Conservation (phyloP, 148 eudicot genomes). For the Chenopodium formosanum region DNA sequence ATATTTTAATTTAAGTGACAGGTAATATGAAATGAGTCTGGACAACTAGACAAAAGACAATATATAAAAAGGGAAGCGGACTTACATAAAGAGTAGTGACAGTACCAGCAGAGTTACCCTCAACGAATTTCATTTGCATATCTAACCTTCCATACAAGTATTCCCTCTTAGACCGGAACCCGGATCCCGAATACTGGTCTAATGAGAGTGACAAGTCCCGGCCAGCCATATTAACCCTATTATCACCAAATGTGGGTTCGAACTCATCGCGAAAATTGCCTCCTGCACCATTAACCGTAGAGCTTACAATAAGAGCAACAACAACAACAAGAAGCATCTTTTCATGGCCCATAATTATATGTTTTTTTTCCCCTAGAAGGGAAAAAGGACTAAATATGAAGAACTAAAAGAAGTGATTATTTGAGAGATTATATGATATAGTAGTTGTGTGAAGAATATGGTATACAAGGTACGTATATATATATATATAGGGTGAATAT, state of each 20-base stretch:
- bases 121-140: constrained; percentile 46
- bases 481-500: no score
- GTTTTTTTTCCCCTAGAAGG: neutral
- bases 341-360: neutral
- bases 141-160: constrained; percentile 50
- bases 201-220: constrained; percentile 36
- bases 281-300: constrained; percentile 22
- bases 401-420: neutral
- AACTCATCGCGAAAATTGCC: constrained; percentile 38
- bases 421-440: no score
- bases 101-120: constrained; percentile 54
- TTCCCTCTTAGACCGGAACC: constrained; percentile 39
- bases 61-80: neutral
- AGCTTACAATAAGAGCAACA: constrained; percentile 13
- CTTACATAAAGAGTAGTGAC: constrained; percentile 54
- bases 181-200: constrained; percentile 48
- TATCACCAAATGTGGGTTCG: constrained; percentile 44
- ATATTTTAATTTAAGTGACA: no score
- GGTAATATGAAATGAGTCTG: no score
- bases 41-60: no score
- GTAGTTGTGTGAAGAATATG: neutral
- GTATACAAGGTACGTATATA: neutral
- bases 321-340: neutral
- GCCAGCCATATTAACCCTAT: constrained; percentile 26
- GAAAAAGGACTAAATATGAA: neutral